phyloP scores from a whole-genome alignment of 176 grass and related monocot genomes.

The Zea luxurians region DNA sequence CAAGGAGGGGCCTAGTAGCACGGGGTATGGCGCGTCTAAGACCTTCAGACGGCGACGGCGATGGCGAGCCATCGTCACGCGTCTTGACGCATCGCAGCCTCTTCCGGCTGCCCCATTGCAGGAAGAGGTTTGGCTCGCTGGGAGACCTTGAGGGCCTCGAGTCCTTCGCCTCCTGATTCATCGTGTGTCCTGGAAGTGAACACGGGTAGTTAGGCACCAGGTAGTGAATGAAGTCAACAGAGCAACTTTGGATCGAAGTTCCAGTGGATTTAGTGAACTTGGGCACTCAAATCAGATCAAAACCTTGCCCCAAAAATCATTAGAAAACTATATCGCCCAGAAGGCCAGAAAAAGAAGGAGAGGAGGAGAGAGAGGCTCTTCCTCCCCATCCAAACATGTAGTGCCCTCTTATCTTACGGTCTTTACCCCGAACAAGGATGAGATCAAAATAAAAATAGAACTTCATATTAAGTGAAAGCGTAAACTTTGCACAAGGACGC shows the following conservation, averaged over 20 bases:
- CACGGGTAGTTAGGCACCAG: neutral
- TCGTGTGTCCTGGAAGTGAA: constrained; percentile 30
- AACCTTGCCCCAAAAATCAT: too few species aligned
- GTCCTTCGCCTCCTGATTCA: constrained; percentile 51
- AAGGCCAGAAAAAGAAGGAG: too few species aligned
- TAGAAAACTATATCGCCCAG: too few species aligned
- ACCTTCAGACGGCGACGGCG: constrained; percentile 35
- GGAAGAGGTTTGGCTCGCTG: constrained; percentile 55
- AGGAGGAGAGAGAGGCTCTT: too few species aligned
- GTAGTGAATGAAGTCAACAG: neutral
- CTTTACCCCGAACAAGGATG: too few species aligned
- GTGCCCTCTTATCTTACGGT: neutral
- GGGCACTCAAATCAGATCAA: too few species aligned
- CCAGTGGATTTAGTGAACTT: too few species aligned
- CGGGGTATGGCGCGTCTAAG: constrained; percentile 42
- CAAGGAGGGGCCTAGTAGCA: constrained; percentile 47
- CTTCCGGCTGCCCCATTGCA: constrained; percentile 84
- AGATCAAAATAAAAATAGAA: too few species aligned
- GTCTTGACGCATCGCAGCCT: constrained; percentile 66
- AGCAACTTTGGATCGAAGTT: too few species aligned
- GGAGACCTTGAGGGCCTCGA: constrained; percentile 34
- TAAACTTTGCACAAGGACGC: too few species aligned
- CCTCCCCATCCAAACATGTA: neutral
- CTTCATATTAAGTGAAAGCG: too few species aligned
- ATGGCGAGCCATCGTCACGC: constrained; percentile 47